These are phyloP conservation scores for Phalaenopsis hybrid DNA, from an alignment of 116 monocot species.

Conservation along the genomic window DNA sequence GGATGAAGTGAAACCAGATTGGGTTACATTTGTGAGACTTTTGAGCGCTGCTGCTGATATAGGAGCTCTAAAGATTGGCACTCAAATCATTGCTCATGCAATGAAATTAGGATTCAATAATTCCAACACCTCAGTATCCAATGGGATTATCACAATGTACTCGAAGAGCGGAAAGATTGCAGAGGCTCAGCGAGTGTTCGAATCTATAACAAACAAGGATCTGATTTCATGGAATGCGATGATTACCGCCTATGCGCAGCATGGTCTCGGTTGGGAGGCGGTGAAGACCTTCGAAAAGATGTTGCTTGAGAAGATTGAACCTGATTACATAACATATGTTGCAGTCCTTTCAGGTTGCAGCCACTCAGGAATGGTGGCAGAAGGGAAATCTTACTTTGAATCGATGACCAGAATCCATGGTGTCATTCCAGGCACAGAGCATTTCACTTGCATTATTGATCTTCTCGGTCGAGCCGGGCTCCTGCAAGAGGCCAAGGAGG, in stretches of 20 bases:
- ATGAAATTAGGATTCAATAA: conserved; percentile 31
- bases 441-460: conserved; percentile 89
- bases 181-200: conserved; percentile 54
- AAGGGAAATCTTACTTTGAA: conserved; percentile 72
- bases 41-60: conserved; percentile 67
- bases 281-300: conserved; percentile 65
- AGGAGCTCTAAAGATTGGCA: conserved; percentile 50
- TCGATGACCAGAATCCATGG: conserved; percentile 49
- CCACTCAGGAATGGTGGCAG: conserved; percentile 67
- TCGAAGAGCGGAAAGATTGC: conserved; percentile 76
- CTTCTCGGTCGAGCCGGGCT: conserved; percentile 71
- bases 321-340: conserved; percentile 72
- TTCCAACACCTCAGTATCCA: conserved; percentile 51
- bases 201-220: conserved; percentile 59
- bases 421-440: conserved; percentile 55
- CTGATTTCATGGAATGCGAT: conserved; percentile 86
- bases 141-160: conserved; percentile 68
- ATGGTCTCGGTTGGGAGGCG: conserved; percentile 68
- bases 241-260: conserved; percentile 85
- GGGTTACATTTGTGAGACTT: conserved; percentile 65
- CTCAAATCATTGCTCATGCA: conserved; percentile 49
- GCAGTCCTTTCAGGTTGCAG: conserved; percentile 79
- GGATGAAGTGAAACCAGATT: conserved; percentile 59
- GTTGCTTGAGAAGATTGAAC: conserved; percentile 25
- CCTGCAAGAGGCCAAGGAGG: conserved; percentile 54